Evolutionary conservation across 2,329 filamentous ascomycete species (phyloP).

Genomic region (Arthrinium puccinioides): DNA sequence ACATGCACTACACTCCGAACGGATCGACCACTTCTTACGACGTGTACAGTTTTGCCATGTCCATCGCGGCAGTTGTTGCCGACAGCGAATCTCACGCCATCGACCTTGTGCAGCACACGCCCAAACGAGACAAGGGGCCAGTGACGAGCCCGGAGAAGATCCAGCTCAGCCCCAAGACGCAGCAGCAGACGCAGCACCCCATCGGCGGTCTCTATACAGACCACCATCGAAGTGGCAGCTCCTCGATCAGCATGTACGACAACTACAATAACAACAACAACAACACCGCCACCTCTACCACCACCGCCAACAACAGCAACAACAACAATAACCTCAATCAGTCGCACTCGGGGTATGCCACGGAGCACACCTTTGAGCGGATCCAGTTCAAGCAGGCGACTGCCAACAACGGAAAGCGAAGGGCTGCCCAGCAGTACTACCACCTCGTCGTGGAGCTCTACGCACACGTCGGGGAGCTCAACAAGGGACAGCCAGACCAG

Average conservation of each 20-base stretch:
- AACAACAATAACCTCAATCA: too few relatives aligned
- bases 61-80: constrained; percentile 76
- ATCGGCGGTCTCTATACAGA: constrained; percentile 35
- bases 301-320: too few relatives aligned
- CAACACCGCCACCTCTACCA: too few relatives aligned
- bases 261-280: too few relatives aligned
- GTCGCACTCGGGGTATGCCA: constrained; percentile 31
- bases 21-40: constrained; percentile 49
- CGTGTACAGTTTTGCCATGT: constrained; percentile 73
- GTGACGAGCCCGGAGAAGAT: constrained; percentile 66
- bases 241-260: constrained; percentile 30
- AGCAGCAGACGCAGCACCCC: constrained; percentile 39
- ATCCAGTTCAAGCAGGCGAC: constrained; percentile 94
- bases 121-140: constrained; percentile 84
- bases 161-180: constrained; percentile 58
- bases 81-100: constrained; percentile 69
- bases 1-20: constrained; percentile 43
- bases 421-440: constrained; percentile 88
- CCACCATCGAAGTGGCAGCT: constrained; percentile 19
- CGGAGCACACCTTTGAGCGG: constrained; percentile 67
- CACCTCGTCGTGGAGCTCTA: constrained; percentile 83
- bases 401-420: constrained; percentile 85
- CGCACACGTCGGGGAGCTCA: constrained; percentile 62
- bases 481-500: constrained; percentile 38
- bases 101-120: constrained; percentile 83